Conservation (phyloP, 148 eudicot species). For the Heliosperma pusillum region DNA sequence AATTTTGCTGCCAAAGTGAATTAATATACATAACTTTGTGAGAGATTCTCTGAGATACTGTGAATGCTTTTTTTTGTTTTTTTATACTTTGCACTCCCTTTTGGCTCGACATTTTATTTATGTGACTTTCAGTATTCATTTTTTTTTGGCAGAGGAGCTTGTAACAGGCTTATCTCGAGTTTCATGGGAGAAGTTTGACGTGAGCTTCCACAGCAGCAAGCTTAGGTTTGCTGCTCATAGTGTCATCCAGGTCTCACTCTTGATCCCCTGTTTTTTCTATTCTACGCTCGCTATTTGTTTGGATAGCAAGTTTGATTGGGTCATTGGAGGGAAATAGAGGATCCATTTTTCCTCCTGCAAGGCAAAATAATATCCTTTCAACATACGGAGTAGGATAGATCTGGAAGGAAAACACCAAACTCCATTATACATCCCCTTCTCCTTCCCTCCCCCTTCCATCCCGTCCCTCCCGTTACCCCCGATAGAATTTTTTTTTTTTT, state of each 20-base stretch:
- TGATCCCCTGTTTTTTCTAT: neutral
- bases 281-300: too few species aligned
- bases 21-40: too few species aligned
- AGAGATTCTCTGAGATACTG: neutral
- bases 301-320: too few species aligned
- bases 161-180: constrained; percentile 71
- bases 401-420: too few species aligned
- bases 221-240: constrained; percentile 79
- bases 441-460: too few species aligned
- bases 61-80: neutral
- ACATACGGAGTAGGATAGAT: too few species aligned
- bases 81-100: neutral
- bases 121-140: neutral
- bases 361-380: too few species aligned
- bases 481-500: too few species aligned
- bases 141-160: constrained; percentile 62
- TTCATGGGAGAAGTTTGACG: constrained; percentile 96
- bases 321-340: too few species aligned
- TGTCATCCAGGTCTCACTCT: constrained; percentile 71
- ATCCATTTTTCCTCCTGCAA: too few species aligned
- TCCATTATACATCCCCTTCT: too few species aligned
- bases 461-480: too few species aligned
- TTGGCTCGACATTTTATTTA: neutral
- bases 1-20: neutral
- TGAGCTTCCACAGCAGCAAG: constrained; percentile 85